These are phyloP conservation scores for Mucuna pruriens DNA, from an alignment of 306 rosid genomes.

Conservation along the genomic window DNA sequence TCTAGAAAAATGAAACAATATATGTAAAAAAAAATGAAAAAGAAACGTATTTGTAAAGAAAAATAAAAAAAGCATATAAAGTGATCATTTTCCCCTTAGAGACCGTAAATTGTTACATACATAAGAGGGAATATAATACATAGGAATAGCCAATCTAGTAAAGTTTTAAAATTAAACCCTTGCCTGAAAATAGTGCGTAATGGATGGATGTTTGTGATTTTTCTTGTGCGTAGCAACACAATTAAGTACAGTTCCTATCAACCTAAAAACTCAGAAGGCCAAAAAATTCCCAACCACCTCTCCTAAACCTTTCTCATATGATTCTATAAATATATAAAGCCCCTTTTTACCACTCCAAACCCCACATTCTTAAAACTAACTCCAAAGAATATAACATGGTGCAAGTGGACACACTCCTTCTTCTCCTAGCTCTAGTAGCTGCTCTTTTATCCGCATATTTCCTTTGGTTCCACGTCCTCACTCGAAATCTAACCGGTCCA, in stretches of 20 bases:
- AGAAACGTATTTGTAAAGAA: no score
- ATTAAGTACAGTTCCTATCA: constrained; percentile 40
- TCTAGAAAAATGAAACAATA: no score
- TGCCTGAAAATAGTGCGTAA: neutral
- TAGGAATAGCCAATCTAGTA: neutral
- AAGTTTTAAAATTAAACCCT: neutral
- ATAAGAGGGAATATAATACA: neutral
- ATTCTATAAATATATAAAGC: constrained; percentile 33
- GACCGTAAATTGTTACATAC: no score
- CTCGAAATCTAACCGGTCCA: constrained; percentile 68
- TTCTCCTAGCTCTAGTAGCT: constrained; percentile 49
- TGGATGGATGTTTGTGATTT: neutral
- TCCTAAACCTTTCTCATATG: constrained; percentile 49
- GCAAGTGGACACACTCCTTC: constrained; percentile 52
- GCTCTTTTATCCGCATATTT: constrained; percentile 51
- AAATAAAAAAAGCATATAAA: no score
- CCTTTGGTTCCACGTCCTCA: constrained; percentile 65
- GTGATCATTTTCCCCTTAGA: no score
- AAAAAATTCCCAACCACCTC: constrained; percentile 67
- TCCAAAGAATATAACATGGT: neutral
- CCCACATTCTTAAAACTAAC: neutral
- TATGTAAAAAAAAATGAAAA: no score
- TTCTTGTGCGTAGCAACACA: neutral
- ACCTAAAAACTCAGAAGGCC: constrained; percentile 43
- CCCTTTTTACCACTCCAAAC: neutral